Conservation (phyloP, 2,329 filamentous ascomycete species). For the Curvularia sp. region DNA sequence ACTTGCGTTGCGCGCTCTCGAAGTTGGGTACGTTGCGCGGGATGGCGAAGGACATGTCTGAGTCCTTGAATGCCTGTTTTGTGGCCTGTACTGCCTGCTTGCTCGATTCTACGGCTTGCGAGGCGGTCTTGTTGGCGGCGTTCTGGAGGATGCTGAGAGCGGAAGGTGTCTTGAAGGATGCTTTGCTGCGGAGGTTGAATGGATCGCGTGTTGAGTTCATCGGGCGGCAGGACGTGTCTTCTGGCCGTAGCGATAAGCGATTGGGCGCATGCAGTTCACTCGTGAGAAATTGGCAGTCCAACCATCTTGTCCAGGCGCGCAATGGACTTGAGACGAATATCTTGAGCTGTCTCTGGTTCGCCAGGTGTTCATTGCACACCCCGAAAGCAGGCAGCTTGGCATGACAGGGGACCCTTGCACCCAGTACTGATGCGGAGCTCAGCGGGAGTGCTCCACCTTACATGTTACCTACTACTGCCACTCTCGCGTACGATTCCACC, state of each 20-base stretch:
- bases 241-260: background rate
- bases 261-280: slow-evolving; percentile 15
- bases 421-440: slow-evolving; percentile 21
- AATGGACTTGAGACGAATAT: slow-evolving; percentile 4
- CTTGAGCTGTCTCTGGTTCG: slow-evolving; percentile 17
- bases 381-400: slow-evolving; percentile 21
- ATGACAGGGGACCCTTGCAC: slow-evolving; percentile 26
- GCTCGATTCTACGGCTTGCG: slow-evolving; percentile 36
- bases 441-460: slow-evolving; percentile 19
- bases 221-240: slow-evolving; percentile 19
- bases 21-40: slow-evolving; percentile 54
- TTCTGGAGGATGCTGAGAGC: slow-evolving; percentile 43
- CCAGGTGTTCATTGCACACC: slow-evolving; percentile 37
- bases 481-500: background rate
- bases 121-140: slow-evolving; percentile 37
- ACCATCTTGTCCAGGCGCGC: slow-evolving; percentile 13
- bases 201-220: slow-evolving; percentile 57
- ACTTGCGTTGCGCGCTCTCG: slow-evolving; percentile 50
- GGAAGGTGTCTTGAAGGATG: slow-evolving; percentile 36
- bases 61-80: slow-evolving; percentile 40
- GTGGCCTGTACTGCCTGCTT: slow-evolving; percentile 45
- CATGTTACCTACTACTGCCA: slow-evolving; percentile 1
- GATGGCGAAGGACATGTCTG: slow-evolving; percentile 54
- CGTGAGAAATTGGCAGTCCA: slow-evolving; percentile 4
- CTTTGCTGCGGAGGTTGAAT: slow-evolving; percentile 53